Conservation (phyloP, 2,329 filamentous ascomycete genomes). For the Herpotrichia juniperi region DNA sequence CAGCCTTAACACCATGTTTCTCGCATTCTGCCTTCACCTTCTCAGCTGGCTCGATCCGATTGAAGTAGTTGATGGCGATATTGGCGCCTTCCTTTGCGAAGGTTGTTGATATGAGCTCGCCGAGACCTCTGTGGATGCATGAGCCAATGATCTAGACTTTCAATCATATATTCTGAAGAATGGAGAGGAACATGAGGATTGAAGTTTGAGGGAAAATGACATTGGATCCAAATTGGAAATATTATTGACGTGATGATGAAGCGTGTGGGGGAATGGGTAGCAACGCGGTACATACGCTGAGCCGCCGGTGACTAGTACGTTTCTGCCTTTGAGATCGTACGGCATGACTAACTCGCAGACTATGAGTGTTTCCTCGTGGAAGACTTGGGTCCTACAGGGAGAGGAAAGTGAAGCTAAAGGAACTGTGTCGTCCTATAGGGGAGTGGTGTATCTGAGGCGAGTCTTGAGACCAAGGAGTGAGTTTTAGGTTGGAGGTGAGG, state of each 20-base stretch:
- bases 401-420: too few species aligned
- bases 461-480: too few species aligned
- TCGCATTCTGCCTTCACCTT: slow-evolving; percentile 63
- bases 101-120: slow-evolving; percentile 69
- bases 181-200: not conserved
- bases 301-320: slow-evolving; percentile 69
- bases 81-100: slow-evolving; percentile 73
- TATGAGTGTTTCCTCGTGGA: too few species aligned
- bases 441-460: too few species aligned
- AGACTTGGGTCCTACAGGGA: too few species aligned
- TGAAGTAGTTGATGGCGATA: slow-evolving; percentile 76
- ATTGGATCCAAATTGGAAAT: not conserved
- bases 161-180: not conserved
- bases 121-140: slow-evolving; percentile 65
- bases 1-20: slow-evolving; percentile 57
- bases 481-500: too few species aligned
- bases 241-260: too few species aligned
- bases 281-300: slow-evolving; percentile 57
- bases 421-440: too few species aligned
- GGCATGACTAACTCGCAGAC: slow-evolving; percentile 61
- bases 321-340: slow-evolving; percentile 66
- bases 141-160: not conserved
- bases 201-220: too few species aligned
- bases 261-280: not conserved
- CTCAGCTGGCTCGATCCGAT: slow-evolving; percentile 64